These are phyloP conservation scores for Ascochyta fabae DNA, from an alignment of 2,329 filamentous ascomycete species.

Conservation along the genomic window DNA sequence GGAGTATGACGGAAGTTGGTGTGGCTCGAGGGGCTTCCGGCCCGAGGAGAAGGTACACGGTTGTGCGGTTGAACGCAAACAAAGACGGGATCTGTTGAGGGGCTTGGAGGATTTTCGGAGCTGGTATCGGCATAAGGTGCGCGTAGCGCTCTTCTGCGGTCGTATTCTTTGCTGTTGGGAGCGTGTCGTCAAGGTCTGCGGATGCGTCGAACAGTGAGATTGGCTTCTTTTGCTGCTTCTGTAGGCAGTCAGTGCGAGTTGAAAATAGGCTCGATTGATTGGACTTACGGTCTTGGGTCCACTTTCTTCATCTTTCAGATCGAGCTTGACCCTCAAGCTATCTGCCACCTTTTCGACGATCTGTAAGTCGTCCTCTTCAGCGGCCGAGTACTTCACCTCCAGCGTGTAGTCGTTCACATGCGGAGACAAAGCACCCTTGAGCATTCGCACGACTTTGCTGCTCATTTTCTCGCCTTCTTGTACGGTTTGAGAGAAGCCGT, in stretches of 20 bases:
- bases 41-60: slow-evolving; percentile 69
- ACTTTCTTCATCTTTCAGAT: slow-evolving; percentile 24
- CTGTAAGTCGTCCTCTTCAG: slow-evolving; percentile 63
- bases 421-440: slow-evolving; percentile 72
- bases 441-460: slow-evolving; percentile 73
- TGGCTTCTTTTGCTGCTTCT: slow-evolving; percentile 31
- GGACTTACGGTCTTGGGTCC: slow-evolving; percentile 8
- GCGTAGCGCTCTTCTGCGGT: slow-evolving; percentile 51
- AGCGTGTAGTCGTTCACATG: slow-evolving; percentile 70
- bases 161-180: slow-evolving; percentile 24
- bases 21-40: slow-evolving; percentile 55
- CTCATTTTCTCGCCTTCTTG: slow-evolving; percentile 69
- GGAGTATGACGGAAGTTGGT: slow-evolving; percentile 64
- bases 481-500: slow-evolving; percentile 68
- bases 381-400: slow-evolving; percentile 64
- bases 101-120: slow-evolving; percentile 68
- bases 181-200: slow-evolving; percentile 18
- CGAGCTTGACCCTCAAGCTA: slow-evolving; percentile 52
- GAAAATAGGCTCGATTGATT: background rate
- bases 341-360: slow-evolving; percentile 66
- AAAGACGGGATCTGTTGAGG: slow-evolving; percentile 69
- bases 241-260: background rate
- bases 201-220: slow-evolving; percentile 7
- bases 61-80: slow-evolving; percentile 70
- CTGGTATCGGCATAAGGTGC: slow-evolving; percentile 59